Evolutionary conservation across 2,329 filamentous ascomycete species (phyloP).

Genomic region (Coniella lustricola): DNA sequence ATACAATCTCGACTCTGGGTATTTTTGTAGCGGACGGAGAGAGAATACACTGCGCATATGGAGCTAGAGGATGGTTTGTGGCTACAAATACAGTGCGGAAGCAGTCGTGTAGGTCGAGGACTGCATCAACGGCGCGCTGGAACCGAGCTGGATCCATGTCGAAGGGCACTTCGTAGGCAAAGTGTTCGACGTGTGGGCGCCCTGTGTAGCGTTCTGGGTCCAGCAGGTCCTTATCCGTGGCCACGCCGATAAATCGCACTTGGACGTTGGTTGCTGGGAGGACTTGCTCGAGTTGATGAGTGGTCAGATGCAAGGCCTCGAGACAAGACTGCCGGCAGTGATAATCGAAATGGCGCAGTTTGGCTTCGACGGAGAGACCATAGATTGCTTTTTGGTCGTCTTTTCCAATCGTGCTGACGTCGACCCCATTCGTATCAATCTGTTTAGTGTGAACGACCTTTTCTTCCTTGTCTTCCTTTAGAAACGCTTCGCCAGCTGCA

Average conservation of each 20-base stretch:
- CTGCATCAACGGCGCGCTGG: constrained; percentile 10
- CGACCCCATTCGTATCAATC: neutral
- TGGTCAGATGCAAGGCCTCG: neutral
- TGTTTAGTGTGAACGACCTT: too few relatives aligned
- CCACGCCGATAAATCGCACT: neutral
- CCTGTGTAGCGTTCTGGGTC: constrained; percentile 10
- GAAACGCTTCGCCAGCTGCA: too few relatives aligned
- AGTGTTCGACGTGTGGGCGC: constrained; percentile 12
- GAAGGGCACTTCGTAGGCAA: constrained; percentile 11
- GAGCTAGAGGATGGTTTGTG: constrained; percentile 12
- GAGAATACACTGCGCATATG: constrained; percentile 13
- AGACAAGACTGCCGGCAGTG: neutral
- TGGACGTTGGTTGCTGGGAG: neutral
- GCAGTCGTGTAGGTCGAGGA: constrained; percentile 12
- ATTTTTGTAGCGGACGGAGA: too few relatives aligned
- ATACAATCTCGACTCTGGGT: too few relatives aligned
- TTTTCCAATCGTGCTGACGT: neutral
- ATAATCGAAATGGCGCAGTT: neutral
- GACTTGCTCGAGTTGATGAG: neutral
- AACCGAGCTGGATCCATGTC: constrained; percentile 12
- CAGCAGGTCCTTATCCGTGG: neutral
- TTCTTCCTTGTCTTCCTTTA: too few relatives aligned
- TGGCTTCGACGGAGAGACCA: neutral
- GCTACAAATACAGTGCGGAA: constrained; percentile 15
- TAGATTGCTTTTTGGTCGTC: neutral